phyloP scores from a whole-genome alignment of 2,329 filamentous ascomycete species.

The Amauroascus niger region DNA sequence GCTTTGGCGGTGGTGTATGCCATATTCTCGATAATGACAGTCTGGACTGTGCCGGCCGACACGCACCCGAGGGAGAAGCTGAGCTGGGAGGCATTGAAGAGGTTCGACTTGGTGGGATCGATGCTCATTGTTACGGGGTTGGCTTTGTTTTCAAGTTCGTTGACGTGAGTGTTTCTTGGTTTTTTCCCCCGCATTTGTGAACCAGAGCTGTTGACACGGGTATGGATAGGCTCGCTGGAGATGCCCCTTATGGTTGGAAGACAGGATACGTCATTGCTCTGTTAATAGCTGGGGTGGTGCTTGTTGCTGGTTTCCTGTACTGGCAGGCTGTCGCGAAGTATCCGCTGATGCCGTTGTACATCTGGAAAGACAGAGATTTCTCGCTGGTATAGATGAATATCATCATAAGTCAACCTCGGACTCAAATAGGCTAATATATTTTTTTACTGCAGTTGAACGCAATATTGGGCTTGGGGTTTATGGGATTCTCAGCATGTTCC shows the following conservation, averaged over 20 bases:
- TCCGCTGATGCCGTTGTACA: slow-evolving; percentile 8
- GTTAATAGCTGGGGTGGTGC: slow-evolving; percentile 3
- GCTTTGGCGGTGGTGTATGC: slow-evolving; percentile 5
- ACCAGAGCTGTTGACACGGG: neutral
- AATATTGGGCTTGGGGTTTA: slow-evolving; percentile 51
- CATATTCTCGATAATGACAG: slow-evolving; percentile 3
- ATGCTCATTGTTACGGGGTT: slow-evolving; percentile 8
- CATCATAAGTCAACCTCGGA: neutral
- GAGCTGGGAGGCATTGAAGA: slow-evolving; percentile 23
- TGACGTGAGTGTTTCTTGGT: slow-evolving; percentile 46
- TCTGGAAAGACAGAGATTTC: slow-evolving; percentile 8
- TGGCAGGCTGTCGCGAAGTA: slow-evolving; percentile 6
- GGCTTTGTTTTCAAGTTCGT: slow-evolving; percentile 57
- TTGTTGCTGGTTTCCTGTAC: slow-evolving; percentile 6
- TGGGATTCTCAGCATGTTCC: slow-evolving; percentile 50
- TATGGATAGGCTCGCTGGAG: neutral
- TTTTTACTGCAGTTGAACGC: slow-evolving; percentile 51
- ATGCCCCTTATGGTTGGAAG: slow-evolving; percentile 8
- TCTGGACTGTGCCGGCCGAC: slow-evolving; percentile 15
- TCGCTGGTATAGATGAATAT: neutral
- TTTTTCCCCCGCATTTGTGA: neutral
- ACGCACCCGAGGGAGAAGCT: slow-evolving; percentile 21
- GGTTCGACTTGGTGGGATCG: slow-evolving; percentile 40
- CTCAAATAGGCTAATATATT: slow-evolving; percentile 13
- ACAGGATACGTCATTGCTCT: slow-evolving; percentile 8